Base-by-base conservation (phyloP, 1,284 basidiomycete genomes). In the Ceratobasidium sp. region DNA sequence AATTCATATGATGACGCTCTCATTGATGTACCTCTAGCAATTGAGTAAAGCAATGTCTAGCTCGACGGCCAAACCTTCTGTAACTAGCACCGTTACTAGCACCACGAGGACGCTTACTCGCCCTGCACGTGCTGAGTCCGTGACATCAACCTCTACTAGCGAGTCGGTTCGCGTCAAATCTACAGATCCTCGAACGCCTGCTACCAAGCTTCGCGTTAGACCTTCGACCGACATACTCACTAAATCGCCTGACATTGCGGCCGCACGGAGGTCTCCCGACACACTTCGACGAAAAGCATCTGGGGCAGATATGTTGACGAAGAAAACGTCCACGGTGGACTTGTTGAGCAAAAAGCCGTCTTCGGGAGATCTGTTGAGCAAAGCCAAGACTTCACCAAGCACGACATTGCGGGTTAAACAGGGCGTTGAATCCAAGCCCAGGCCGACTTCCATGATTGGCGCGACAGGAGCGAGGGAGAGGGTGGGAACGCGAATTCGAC, bases 401-500 rank as follows among this genome's bases (percentile, higher is more conserved):
- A 34, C 52, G 18, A 46, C 32, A 8, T 34, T 69, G 18, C 36
- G 65, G 12, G 53, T 69, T 28, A 69, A 69, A 39, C 26, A 36
- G 18, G 53, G 53, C 5, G 52, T 69, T 4, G 65, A 69, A 34
- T 57, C 41, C 30, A 69, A 69, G 41, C 36, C 53, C 9, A 52
- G 65, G 12, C 65, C 65, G 28, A 58, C 53, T 18, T 69, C 65
- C 2, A 69, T 69, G 65, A 69, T 69, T 57, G 8, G 34, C 36
- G n/a, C 10, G 9, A 41, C 26, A 28, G 36, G 34, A 26, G 41
- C 50, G 18, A 69, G 53, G 53, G 65, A 69, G 16, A 53, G 53
- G 32, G 28, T 39, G 30, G 43, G 59, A 16, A 21, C 53, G 34
- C 16, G 52, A 41, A 41, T 69, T 12, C 52, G 65, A 26, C 52